A percentile compares a stretch with the other conserved stretches of the same genome.
Evolutionary conservation across 2,329 filamentous ascomycete genomes (phyloP).

Genomic region (Xylariales sp.): DNA sequence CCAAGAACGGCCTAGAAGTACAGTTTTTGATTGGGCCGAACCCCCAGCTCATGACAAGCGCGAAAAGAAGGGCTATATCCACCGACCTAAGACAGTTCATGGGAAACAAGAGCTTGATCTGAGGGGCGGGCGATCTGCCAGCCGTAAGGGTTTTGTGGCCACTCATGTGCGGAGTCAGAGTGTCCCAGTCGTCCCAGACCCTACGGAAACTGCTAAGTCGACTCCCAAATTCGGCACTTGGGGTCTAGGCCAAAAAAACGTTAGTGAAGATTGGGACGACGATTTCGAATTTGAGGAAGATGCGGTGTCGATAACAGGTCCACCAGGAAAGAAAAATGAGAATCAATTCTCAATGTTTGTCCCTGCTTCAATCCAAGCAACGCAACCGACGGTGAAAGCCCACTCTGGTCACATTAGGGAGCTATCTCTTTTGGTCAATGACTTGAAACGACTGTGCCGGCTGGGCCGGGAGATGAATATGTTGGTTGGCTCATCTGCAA

Average conservation of each 20-base stretch:
- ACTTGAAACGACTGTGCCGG: slow-evolving; percentile 80
- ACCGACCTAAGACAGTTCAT: slow-evolving; percentile 79
- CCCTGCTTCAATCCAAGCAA: slow-evolving; percentile 81
- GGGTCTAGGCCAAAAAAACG: slow-evolving; percentile 81
- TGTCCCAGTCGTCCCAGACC: slow-evolving; percentile 77
- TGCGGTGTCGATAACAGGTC: slow-evolving; percentile 52
- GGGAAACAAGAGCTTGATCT: slow-evolving; percentile 78
- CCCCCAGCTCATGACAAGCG: slow-evolving; percentile 70
- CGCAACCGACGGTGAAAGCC: slow-evolving; percentile 82
- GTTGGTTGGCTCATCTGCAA: slow-evolving; percentile 66
- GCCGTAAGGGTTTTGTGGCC: slow-evolving; percentile 74
- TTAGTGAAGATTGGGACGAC: slow-evolving; percentile 89
- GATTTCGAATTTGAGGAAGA: slow-evolving; percentile 79
- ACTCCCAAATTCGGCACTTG: slow-evolving; percentile 82
- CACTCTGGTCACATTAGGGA: slow-evolving; percentile 88
- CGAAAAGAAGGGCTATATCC: slow-evolving; percentile 67
- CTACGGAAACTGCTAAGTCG: slow-evolving; percentile 66
- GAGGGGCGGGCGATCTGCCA: slow-evolving; percentile 75
- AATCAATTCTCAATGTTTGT: slow-evolving; percentile 71
- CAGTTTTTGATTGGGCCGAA: slow-evolving; percentile 83
- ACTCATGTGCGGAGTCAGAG: slow-evolving; percentile 84
- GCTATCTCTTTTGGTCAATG: slow-evolving; percentile 83
- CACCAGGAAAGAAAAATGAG: slow-evolving; percentile 51
- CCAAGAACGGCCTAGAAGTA: slow-evolving; percentile 70
- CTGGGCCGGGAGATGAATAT: slow-evolving; percentile 76